A percentile compares a stretch with the other conserved stretches of the same genome.
These are phyloP conservation scores for Aurifilum marmelostoma DNA, from an alignment of 2,329 filamentous ascomycete genomes.

Conservation along the genomic window DNA sequence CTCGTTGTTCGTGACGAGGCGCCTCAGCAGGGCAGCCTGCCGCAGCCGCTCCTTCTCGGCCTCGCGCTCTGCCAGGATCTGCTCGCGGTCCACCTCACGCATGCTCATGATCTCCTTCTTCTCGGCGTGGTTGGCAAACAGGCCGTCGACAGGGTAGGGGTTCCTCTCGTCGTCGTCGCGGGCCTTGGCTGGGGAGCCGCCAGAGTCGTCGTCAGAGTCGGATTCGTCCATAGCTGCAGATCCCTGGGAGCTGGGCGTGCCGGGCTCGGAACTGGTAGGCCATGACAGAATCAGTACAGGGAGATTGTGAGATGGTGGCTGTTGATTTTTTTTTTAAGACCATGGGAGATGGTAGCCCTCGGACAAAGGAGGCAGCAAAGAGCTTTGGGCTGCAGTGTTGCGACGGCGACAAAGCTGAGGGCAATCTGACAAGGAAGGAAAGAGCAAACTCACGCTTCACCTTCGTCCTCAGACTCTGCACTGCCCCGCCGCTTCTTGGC, in stretches of 20 bases:
- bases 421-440: conserved; percentile 18
- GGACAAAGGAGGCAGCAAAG: conserved; percentile 1
- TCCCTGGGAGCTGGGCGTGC: conserved; percentile 69
- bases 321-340: too few species aligned
- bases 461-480: conserved; percentile 72
- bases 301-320: neutral
- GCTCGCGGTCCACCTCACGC: conserved; percentile 89
- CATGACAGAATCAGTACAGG: conserved; percentile 26
- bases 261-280: conserved; percentile 25
- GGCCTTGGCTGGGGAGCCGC: conserved; percentile 52
- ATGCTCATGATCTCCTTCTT: conserved; percentile 80
- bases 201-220: conserved; percentile 67
- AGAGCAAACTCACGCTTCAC: conserved; percentile 72
- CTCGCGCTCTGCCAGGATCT: conserved; percentile 78
- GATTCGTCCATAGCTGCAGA: conserved; percentile 92
- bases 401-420: conserved; percentile 13
- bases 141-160: conserved; percentile 84
- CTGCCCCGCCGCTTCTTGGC: conserved; percentile 57
- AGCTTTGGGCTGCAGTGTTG: neutral
- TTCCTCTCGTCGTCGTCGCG: conserved; percentile 60
- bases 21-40: conserved; percentile 80
- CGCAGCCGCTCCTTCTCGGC: conserved; percentile 80
- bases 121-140: conserved; percentile 74
- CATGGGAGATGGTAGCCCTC: neutral
- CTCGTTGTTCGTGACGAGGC: conserved; percentile 70